phyloP scores from a whole-genome alignment of 2,329 filamentous ascomycete species.

The Sporothrix curviconia region DNA sequence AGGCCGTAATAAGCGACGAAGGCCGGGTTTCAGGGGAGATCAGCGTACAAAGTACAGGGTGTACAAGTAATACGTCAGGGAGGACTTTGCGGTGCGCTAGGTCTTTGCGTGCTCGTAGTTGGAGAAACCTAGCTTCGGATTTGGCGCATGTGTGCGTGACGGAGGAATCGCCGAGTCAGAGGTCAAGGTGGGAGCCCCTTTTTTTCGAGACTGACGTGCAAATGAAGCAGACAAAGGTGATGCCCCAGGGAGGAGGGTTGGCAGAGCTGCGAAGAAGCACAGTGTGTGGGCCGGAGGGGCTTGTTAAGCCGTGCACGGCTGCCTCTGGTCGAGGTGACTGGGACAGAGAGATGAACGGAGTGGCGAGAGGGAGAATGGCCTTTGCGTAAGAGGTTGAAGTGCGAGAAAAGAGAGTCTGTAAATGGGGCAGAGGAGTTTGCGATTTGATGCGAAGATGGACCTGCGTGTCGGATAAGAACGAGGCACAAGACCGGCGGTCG shows the following conservation, averaged over 20 bases:
- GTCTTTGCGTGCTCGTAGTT: not conserved
- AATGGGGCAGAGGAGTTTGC: not conserved
- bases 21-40: not conserved
- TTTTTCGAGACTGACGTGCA: not conserved
- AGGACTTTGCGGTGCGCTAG: constrained; percentile 1
- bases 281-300: no score
- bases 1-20: constrained; percentile 6
- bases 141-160: not conserved
- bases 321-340: no score
- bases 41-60: no score
- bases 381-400: not conserved
- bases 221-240: no score
- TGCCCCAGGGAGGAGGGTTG: no score
- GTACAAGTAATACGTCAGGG: not conserved
- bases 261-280: no score
- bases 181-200: not conserved
- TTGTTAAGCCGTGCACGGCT: no score
- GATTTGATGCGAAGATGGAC: not conserved
- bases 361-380: no score
- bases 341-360: no score
- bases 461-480: not conserved
- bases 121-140: not conserved
- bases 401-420: not conserved
- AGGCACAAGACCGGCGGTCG: not conserved
- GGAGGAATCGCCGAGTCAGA: not conserved